Conservation (phyloP, 768 basidiomycete species). For the Lentinula sp. region DNA sequence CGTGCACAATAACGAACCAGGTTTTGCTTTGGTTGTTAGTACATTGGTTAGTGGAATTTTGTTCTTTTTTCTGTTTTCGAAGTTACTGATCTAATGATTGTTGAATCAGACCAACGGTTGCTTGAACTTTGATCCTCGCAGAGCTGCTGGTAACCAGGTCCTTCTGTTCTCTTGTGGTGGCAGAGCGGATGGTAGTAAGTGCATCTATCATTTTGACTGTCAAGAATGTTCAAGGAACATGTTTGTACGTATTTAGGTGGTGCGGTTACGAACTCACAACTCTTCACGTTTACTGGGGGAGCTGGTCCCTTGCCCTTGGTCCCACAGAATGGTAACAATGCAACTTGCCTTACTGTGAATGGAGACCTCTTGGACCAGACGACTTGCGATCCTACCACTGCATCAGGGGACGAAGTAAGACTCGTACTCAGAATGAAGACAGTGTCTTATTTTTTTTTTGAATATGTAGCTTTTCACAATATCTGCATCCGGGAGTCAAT, state of each 20-base stretch:
- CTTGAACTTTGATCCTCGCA: constrained; percentile 15
- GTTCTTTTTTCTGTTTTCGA: background rate
- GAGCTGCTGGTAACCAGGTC: constrained; percentile 17
- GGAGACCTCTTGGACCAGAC: constrained; percentile 13
- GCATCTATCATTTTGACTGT: background rate
- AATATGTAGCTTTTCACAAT: constrained; percentile 14
- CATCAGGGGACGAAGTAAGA: constrained; percentile 12
- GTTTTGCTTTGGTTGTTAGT: constrained; percentile 17
- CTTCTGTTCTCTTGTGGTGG: constrained; percentile 19
- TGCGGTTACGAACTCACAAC: constrained; percentile 12
- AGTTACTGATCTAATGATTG: background rate
- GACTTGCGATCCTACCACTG: constrained; percentile 10
- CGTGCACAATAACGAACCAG: constrained; percentile 13
- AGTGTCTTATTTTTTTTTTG: background rate
- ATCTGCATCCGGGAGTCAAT: constrained; percentile 6
- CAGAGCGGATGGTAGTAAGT: constrained; percentile 18
- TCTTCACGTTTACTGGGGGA: constrained; percentile 15
- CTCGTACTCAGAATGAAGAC: background rate
- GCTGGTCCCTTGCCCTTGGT: constrained; percentile 13
- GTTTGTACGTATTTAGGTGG: background rate
- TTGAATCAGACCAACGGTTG: constrained; percentile 15
- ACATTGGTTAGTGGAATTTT: constrained; percentile 10
- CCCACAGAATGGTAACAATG: constrained; percentile 13
- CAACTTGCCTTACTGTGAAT: constrained; percentile 12
- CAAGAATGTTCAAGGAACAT: background rate